Base-by-base conservation (phyloP, 2,329 filamentous ascomycete genomes). In the Pseudogymnoascus sp. region DNA sequence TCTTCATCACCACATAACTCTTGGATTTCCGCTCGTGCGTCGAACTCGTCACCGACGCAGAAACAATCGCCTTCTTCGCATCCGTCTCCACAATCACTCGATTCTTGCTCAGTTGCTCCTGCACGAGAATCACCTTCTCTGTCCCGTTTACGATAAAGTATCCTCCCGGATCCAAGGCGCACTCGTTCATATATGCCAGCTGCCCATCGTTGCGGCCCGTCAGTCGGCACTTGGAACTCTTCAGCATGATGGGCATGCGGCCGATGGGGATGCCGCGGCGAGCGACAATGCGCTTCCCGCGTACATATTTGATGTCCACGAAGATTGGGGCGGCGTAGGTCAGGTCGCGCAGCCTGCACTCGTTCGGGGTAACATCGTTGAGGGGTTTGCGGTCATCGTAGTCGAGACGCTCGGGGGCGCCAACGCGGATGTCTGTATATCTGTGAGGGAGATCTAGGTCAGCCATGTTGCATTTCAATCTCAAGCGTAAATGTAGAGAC, bases 71-170 rank as follows among this genome's bases (percentile, higher is more conserved):
- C 74, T 96, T 97, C 76, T 95, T 95, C 58, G 86, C 81, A 68
- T 92, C 89, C 60, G 90, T 86, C 74, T 99, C 95, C 13, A 99
- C 92, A 71, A 99, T 96, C 69, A 99, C 89, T 77, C 94, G 85
- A 74, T 99, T 99, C 81, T 99, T 99, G 81, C 94, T 99, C 71
- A 99, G 78, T 75, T 99, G 94, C 71, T 99, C 95, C 73, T 99
- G 94, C 12, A 99, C 95, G 41, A 99, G 77, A 70, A 99, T 99
- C 67, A 99, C 94, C 77, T 99, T 99, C 73, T 99, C 94, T 18
- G 95, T 96, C 52, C 94, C 94, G 68, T 92, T 90, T 65, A 97
- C 91, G 69, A 99, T 94, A 69, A 99, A 99, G 73, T 99, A 99
- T 58, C 94, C 94, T 64, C 94, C 94, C 0, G 95, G 94, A 70